Conservation (phyloP, 495 filamentous ascomycete species). For the Annulohypoxylon stygium region DNA sequence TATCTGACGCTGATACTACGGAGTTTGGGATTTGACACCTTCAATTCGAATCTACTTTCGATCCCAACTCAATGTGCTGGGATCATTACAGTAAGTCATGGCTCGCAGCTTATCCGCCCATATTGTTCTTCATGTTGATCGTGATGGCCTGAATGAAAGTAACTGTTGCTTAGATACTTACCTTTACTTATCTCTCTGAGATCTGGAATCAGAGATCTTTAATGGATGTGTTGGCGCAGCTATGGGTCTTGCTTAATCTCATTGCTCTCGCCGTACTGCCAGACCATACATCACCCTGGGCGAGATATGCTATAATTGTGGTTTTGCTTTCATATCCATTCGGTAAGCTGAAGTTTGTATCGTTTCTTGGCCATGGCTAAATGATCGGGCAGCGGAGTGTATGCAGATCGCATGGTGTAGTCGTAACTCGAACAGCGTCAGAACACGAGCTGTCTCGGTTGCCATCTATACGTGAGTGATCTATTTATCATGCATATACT, state of each 20-base stretch:
- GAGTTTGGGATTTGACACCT: conserved; percentile 72
- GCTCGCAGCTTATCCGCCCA: conserved; percentile 11
- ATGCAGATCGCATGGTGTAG: conserved; percentile 70
- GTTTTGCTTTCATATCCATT: conserved; percentile 58
- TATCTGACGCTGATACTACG: conserved; percentile 75
- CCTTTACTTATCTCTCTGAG: conserved; percentile 68
- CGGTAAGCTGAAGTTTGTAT: conserved; percentile 44
- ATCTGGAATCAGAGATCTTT: conserved; percentile 67
- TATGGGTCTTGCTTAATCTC: conserved; percentile 68
- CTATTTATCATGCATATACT: neutral
- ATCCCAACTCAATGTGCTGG: conserved; percentile 62
- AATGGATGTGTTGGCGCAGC: conserved; percentile 61
- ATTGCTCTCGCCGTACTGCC: conserved; percentile 63
- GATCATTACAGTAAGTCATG: conserved; percentile 26
- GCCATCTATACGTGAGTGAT: conserved; percentile 36
- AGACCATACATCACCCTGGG: conserved; percentile 56
- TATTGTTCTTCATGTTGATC: conserved; percentile 5
- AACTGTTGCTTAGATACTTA: conserved; percentile 48
- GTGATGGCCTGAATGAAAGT: conserved; percentile 11
- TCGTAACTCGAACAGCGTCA: conserved; percentile 71
- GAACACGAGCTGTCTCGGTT: conserved; percentile 65
- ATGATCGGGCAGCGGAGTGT: conserved; percentile 48
- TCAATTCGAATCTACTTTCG: conserved; percentile 76
- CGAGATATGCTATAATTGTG: conserved; percentile 61
- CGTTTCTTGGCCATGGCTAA: conserved; percentile 55